A percentile compares a stretch with the other conserved stretches of the same genome.
phyloP scores from a whole-genome alignment of 2,329 filamentous ascomycete genomes.

The Penicillium sp. region DNA sequence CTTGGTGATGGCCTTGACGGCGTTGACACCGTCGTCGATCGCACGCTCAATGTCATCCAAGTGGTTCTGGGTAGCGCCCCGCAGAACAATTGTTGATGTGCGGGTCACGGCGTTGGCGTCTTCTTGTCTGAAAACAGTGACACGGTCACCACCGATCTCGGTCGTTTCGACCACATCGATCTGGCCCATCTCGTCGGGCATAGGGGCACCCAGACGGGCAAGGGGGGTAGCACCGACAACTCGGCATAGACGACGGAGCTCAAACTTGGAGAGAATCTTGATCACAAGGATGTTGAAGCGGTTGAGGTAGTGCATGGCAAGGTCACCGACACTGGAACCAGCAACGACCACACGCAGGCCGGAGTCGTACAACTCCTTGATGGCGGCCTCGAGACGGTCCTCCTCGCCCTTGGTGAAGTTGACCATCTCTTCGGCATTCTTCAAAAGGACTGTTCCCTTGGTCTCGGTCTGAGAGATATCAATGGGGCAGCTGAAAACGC shows the following conservation, averaged over 20 bases:
- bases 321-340: constrained; percentile 87
- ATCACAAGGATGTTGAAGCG: constrained; percentile 92
- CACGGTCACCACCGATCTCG: constrained; percentile 95
- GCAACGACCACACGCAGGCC: constrained; percentile 88
- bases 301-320: constrained; percentile 97
- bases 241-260: constrained; percentile 87
- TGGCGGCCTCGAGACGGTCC: constrained; percentile 75
- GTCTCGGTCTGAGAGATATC: constrained; percentile 96
- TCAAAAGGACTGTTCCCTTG: constrained; percentile 92
- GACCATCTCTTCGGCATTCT: constrained; percentile 98
- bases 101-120: constrained; percentile 69
- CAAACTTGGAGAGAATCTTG: constrained; percentile 97
- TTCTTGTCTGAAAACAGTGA: constrained; percentile 97
- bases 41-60: constrained; percentile 95
- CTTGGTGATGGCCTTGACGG: constrained; percentile 95
- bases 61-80: constrained; percentile 96
- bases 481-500: constrained; percentile 92
- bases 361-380: constrained; percentile 95
- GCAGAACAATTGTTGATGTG: constrained; percentile 88
- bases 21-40: constrained; percentile 96
- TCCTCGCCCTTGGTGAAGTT: constrained; percentile 98
- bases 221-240: constrained; percentile 96
- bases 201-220: constrained; percentile 88
- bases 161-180: constrained; percentile 94
- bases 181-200: constrained; percentile 99